Base-by-base conservation (phyloP, 2,329 filamentous ascomycete genomes). In the Arthrobotrys sinensis region DNA sequence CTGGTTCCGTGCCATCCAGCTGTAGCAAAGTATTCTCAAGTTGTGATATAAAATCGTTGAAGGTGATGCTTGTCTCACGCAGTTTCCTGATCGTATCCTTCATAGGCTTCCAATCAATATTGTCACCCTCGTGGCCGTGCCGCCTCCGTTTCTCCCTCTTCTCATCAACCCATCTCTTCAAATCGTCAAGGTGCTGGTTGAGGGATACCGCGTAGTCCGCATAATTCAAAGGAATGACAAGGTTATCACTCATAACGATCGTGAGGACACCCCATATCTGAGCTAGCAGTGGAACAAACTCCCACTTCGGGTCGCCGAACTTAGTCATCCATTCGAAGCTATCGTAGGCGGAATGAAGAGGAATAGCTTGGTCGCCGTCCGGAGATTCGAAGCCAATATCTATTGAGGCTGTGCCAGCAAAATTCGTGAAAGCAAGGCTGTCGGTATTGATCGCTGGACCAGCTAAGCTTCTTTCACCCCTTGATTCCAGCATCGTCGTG, bases 281-380 rank as follows among this genome's bases (percentile, higher is more conserved):
- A 2, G 91, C 88, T 85, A 90, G 98, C 86, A 2, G 98, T 87
- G 0, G 90, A 90, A 84, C 93, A 91, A 46, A 98, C 87, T 84
- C 97, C 90, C 10, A 97, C 0, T 89, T 91, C 0, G 93, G 93
- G 83, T 99, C 96, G 21, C 92, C 91, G 76, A 92, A 90, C 43
- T 88, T 88, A 28, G 90, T 87, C 88, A 98, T 93, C 91, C 93
- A 95, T 52, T 94, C 91, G 81, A 92, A 94, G 67, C 90, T 96
- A 83, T 98, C 95, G 84, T 97, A 96, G 85, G 92, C 96, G 77
- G 92, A 94, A 84, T 94, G 91, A 64, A 91, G 90, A 0, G 94
- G 93, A 7, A 81, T 88, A 91, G 10, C 86, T 84, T 6, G 88
- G 86, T 52, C 92, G 92, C 43, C 86, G 84, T 65, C 75, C 48